Percentiles rank a stretch among this genome's conserved stretches.
Conservation (phyloP, 257 asterid genomes). For the Solanum verrucosum region DNA sequence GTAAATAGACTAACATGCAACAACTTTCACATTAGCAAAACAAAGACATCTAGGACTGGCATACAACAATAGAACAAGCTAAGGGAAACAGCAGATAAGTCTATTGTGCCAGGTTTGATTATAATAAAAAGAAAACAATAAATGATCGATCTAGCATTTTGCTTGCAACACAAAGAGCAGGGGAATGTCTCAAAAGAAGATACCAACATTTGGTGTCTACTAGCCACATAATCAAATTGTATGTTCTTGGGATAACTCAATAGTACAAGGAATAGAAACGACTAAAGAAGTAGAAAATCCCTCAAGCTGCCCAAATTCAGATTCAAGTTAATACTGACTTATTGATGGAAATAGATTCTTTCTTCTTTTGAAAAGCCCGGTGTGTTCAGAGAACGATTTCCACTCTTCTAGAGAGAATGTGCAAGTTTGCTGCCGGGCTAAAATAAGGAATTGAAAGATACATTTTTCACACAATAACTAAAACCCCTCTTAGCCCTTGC, state of each 20-base stretch:
- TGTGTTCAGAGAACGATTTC: background rate
- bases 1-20: background rate
- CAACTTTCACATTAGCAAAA: background rate
- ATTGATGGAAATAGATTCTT: background rate
- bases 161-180: background rate
- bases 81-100: too few relatives aligned
- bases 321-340: background rate
- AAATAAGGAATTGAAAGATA: background rate
- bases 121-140: background rate
- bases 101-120: background rate
- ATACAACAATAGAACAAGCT: background rate
- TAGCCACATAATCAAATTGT: background rate
- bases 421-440: background rate
- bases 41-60: background rate
- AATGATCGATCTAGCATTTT: background rate
- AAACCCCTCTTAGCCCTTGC: background rate
- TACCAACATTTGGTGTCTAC: background rate
- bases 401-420: background rate
- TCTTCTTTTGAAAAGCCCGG: background rate
- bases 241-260: background rate
- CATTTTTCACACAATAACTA: background rate
- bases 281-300: background rate
- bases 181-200: background rate
- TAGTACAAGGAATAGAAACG: background rate
- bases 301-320: background rate